phyloP scores from a whole-genome alignment of 148 eudicot genomes.

The Selenicereus undatus region DNA sequence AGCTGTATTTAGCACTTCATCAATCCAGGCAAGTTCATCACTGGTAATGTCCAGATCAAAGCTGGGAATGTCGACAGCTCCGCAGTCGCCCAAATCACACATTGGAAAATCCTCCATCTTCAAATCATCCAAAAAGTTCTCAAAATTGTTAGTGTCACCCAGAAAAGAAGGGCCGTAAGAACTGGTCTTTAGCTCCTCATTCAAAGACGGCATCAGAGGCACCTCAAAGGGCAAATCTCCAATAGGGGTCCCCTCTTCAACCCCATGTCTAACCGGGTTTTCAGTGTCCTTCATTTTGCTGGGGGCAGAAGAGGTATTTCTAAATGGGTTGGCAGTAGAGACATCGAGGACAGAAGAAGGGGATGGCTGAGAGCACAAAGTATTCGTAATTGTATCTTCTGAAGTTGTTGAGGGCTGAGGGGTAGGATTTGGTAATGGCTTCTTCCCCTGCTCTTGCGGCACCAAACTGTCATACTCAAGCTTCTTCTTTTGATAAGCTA shows the following conservation, averaged over 20 bases:
- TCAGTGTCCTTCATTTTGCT: background rate
- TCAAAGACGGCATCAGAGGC: background rate
- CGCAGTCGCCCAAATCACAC: slow-evolving; percentile 18
- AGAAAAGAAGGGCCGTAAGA: background rate
- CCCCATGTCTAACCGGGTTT: slow-evolving; percentile 1
- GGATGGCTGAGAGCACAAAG: slow-evolving; percentile 25
- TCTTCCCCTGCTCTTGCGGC: background rate
- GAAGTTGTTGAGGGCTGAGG: slow-evolving; percentile 18
- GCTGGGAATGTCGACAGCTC: slow-evolving; percentile 9
- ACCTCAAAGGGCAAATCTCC: background rate
- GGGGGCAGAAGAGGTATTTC: background rate
- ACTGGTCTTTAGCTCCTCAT: slow-evolving; percentile 3
- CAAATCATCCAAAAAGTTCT: slow-evolving; percentile 17
- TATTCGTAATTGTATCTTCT: slow-evolving; percentile 24
- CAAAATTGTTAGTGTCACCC: slow-evolving; percentile 8
- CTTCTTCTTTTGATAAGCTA: slow-evolving; percentile 23
- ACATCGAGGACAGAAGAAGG: slow-evolving; percentile 51
- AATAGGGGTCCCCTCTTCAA: background rate
- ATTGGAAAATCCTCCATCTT: slow-evolving; percentile 20
- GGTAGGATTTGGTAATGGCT: background rate
- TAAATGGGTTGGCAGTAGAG: slow-evolving; percentile 13
- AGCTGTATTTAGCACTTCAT: slow-evolving; percentile 18
- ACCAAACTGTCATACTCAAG: slow-evolving; percentile 15
- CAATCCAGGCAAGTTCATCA: slow-evolving; percentile 34
- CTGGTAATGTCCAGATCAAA: slow-evolving; percentile 21